phyloP scores from a whole-genome alignment of 441 rosid genomes.

The Brassica hybrid region DNA sequence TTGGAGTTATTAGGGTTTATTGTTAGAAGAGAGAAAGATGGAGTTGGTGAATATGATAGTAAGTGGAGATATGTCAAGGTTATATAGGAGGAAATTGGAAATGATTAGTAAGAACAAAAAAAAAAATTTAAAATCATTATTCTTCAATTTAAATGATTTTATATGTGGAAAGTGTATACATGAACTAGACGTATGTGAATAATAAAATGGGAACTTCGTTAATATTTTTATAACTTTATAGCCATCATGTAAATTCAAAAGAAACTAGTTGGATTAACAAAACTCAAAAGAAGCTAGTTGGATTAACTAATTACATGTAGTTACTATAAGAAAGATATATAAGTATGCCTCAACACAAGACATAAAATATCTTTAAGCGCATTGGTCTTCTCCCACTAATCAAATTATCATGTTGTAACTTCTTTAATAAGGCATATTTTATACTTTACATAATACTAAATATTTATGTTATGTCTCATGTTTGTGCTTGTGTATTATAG shows the following conservation, averaged over 20 bases:
- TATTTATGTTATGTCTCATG: background rate
- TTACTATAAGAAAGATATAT: slow-evolving; percentile 16
- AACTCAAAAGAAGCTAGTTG: slow-evolving; percentile 5
- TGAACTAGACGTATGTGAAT: background rate
- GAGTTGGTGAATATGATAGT: slow-evolving; percentile 50
- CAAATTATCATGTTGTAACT: slow-evolving; percentile 26
- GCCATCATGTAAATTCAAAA: background rate
- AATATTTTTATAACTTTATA: background rate
- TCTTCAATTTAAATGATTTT: background rate
- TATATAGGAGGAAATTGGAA: slow-evolving; percentile 27
- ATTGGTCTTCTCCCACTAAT: slow-evolving; percentile 39
- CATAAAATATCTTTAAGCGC: slow-evolving; percentile 23
- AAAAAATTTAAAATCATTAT: slow-evolving; percentile 13
- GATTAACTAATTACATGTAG: slow-evolving; percentile 10
- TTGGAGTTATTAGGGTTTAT: slow-evolving; percentile 13
- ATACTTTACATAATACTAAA: background rate
- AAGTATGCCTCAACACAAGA: slow-evolving; percentile 22
- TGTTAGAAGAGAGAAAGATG: slow-evolving; percentile 15
- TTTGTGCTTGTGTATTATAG: slow-evolving; percentile 19
- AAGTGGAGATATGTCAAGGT: slow-evolving; percentile 28
- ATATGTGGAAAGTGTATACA: slow-evolving; percentile 5
- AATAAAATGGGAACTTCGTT: slow-evolving; percentile 14
- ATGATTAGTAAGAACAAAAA: background rate
- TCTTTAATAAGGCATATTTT: background rate
- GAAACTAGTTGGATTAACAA: slow-evolving; percentile 17